Evolutionary conservation across 345 rosid species (phyloP), one percentile per base, ranked within the genome.

Genomic region (Turnera subulata): DNA sequence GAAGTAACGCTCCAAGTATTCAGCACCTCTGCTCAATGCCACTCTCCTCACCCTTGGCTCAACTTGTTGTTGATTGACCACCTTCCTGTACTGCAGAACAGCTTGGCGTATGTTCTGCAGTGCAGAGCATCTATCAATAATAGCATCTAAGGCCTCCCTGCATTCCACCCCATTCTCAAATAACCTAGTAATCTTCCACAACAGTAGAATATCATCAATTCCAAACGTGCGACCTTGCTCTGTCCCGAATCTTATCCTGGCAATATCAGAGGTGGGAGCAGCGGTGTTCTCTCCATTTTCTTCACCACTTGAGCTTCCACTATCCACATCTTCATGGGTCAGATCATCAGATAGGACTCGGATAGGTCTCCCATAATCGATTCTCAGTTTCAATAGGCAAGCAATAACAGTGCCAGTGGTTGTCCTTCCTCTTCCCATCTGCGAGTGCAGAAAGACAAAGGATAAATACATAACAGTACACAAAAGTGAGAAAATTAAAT

Each of bases 401-500:
- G 99, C 99, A 71, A 93, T 89, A 50, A 89, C 99, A 60, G 99
- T 89, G 56, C 97, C 99, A 50, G 97, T 85, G 20, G 99, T 93
- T n/a, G 99, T 93, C 79, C 99, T 89, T 72, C 99, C 99, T 76
- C 85, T 89, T 62, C 99, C 99, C 96, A 93, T 93, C 97, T 92
- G 79, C 42, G 55, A 67, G 52, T 42, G 56, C n/a, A 53, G 50
- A 61, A 50, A 38, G 44, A 46, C 20, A 56, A 55, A 26, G 56
- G 16, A 35, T 6, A 23, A 38, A 46, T 50, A 59, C 15, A 47
- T 19, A 21, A 25, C 21, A 32, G 40, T 18, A 16, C 0, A 7
- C 16, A 21, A 22, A 18, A 5, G 66, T 44, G 58, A 16, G 22
- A 29, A 22, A 62, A 42, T 51, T 62, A 54, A 47, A 29, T 8